Evolutionary conservation across 805 yeast genomes (phyloP), one percentile per base, ranked within the genome.

Genomic region (Kazachstania kunashirensis): DNA sequence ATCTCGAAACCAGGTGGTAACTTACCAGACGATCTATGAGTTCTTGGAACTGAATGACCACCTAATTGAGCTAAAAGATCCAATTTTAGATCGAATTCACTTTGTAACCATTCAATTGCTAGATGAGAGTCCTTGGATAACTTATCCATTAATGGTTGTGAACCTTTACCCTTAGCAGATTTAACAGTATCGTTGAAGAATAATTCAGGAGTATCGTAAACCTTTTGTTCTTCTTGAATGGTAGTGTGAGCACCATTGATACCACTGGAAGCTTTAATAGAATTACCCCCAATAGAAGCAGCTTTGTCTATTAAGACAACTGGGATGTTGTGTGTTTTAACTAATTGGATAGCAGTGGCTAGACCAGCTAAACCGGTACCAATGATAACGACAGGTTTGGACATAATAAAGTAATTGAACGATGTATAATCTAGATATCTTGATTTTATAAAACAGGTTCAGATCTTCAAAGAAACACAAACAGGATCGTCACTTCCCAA

Each of bases 21-120:
- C 10, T 63, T 65, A 1, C 67, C 66, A 6, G 73, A 70, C 1
- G 94, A 88, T 47, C 94, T 69, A 55, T 84, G 94, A 1, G 95
- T 84, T 55, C 95, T 67, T 15, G 84, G 77, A 34, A 68, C 74
- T 1, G 86, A 77, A 52, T 84, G 94, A 3, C 95, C 95, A 19
- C 94, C 94, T 29, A 84, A 59, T 47, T 83, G 72, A n/a, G 84
- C 71, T 10, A 84, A 80, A 12, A 77, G 65, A 6, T 81, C 70
- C 38, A 84, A 61, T 47, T 78, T 83, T 34, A 82, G 60, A 6
- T 66, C 69, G 47, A 82, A 75, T 4, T 67, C 70, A 21, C 71
- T 67, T 46, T 79, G 80, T 35, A 84, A 66, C 89, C 94, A 84
- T 33, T 73, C 72, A 33, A 84, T 70, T 0, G 92, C 88, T 29